Evolutionary conservation across 2,329 filamentous ascomycete species (phyloP).

Genomic region (Aspergillus tubingensis): DNA sequence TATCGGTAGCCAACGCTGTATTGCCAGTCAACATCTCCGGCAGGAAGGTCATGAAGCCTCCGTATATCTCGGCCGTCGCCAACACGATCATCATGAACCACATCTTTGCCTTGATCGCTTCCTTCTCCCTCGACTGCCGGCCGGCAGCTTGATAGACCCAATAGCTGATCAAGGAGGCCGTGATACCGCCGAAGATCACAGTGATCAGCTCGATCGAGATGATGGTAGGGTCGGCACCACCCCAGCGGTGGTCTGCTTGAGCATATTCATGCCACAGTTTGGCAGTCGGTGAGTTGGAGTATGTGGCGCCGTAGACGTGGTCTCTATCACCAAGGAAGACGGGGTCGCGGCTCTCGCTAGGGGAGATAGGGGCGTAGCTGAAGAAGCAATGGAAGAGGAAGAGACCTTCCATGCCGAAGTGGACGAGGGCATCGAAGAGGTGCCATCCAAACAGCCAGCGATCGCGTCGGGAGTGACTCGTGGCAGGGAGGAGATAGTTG

Average conservation of each 20-base stretch:
- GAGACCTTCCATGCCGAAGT: constrained; percentile 85
- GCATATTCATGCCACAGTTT: constrained; percentile 67
- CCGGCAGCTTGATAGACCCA: constrained; percentile 40
- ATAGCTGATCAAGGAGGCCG: constrained; percentile 60
- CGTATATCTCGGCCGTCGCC: constrained; percentile 66
- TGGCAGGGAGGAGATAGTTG: constrained; percentile 53
- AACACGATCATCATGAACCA: constrained; percentile 62
- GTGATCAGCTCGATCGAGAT: constrained; percentile 64
- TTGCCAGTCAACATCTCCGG: constrained; percentile 65
- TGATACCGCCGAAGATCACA: constrained; percentile 59
- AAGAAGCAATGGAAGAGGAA: constrained; percentile 96
- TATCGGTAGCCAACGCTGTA: constrained; percentile 58
- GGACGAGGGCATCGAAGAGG: constrained; percentile 86
- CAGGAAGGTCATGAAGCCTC: constrained; percentile 65
- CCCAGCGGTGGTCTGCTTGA: constrained; percentile 64
- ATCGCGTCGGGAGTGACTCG: constrained; percentile 52
- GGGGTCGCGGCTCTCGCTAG: constrained; percentile 32
- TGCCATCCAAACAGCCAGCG: constrained; percentile 93
- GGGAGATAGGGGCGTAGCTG: constrained; percentile 54
- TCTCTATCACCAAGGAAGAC: constrained; percentile 58
- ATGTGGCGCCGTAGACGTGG: constrained; percentile 61
- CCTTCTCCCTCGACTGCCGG: constrained; percentile 25
- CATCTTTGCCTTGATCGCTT: constrained; percentile 37
- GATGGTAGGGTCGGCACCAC: constrained; percentile 59
- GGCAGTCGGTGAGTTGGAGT: constrained; percentile 56